A percentile compares a stretch with the other conserved stretches of the same genome.
Conservation (phyloP, 176 grass and related monocot species). For the Ensete glaucum region DNA sequence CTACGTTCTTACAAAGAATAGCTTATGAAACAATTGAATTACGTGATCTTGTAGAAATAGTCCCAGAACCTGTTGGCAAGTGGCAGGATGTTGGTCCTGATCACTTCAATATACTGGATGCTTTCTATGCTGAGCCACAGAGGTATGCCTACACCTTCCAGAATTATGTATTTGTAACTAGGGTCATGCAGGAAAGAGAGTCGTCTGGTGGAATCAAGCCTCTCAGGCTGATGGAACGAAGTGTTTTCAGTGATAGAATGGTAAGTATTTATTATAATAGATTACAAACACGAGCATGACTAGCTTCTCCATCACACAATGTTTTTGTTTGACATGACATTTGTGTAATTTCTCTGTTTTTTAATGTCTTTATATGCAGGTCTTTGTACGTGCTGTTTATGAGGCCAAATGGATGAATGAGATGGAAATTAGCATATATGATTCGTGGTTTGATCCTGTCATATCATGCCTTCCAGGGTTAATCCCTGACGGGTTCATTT, state of each 20-base stretch:
- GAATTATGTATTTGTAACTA: conserved; percentile 98
- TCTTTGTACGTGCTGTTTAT: conserved; percentile 90
- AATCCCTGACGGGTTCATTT: conserved; percentile 94
- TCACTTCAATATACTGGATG: conserved; percentile 94
- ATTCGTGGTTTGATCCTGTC: conserved; percentile 97
- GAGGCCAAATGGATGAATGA: conserved; percentile 99
- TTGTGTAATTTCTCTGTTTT: conserved; percentile 5
- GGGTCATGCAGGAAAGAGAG: conserved; percentile 98
- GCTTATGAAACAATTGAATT: conserved; percentile 97
- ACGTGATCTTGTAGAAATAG: conserved; percentile 88
- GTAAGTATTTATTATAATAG: conserved; percentile 25
- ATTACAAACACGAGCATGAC: neutral
- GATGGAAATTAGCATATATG: conserved; percentile 98
- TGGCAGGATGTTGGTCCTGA: conserved; percentile 97
- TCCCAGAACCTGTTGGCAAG: conserved; percentile 79
- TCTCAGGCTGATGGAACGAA: conserved; percentile 98
- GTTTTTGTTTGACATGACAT: neutral
- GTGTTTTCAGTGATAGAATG: conserved; percentile 95
- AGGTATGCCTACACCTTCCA: conserved; percentile 98
- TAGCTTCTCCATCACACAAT: neutral
- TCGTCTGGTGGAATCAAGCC: conserved; percentile 78
- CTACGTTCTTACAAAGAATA: conserved; percentile 87
- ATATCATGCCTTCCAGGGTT: conserved; percentile 83
- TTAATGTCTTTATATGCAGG: conserved; percentile 25
- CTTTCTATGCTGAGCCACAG: conserved; percentile 79